Percentiles rank a stretch among this genome's conserved stretches.
Conservation (phyloP, 768 basidiomycete species). For the Pleurotus pulmonarius region DNA sequence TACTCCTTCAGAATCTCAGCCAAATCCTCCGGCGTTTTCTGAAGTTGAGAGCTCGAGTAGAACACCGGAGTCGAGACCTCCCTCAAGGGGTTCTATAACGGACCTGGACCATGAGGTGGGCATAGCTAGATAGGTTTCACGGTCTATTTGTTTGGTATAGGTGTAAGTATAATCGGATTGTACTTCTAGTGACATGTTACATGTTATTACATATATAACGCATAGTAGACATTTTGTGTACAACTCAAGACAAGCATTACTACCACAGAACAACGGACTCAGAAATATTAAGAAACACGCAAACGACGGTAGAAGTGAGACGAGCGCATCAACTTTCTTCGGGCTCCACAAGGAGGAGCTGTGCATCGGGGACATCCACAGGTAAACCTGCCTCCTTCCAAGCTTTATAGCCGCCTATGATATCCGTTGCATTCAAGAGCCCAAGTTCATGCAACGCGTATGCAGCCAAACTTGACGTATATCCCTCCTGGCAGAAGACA, state of each 20-base stretch:
- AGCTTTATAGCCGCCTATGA: conserved; percentile 69
- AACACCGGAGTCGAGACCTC: background rate
- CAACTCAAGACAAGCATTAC: too few species aligned
- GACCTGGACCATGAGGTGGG: background rate
- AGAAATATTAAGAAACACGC: too few species aligned
- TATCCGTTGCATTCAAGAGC: conserved; percentile 70
- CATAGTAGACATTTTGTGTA: background rate
- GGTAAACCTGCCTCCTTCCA: conserved; percentile 71
- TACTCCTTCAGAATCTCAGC: background rate
- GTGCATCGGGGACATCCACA: conserved; percentile 29
- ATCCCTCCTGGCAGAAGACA: conserved; percentile 72
- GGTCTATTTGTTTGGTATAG: background rate
- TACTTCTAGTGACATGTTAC: conserved; percentile 3
- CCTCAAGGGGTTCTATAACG: background rate
- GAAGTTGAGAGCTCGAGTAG: background rate
- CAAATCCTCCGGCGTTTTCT: background rate
- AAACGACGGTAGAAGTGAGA: too few species aligned
- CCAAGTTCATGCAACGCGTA: conserved; percentile 66
- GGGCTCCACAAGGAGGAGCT: conserved; percentile 1
- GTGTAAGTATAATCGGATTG: background rate
- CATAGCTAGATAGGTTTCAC: background rate
- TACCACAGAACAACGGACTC: too few species aligned
- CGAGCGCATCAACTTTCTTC: background rate
- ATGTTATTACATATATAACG: conserved; percentile 1
- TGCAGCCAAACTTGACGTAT: conserved; percentile 71